Base-by-base conservation (phyloP, 1,284 basidiomycete species). In the Kwoniella shivajii region DNA sequence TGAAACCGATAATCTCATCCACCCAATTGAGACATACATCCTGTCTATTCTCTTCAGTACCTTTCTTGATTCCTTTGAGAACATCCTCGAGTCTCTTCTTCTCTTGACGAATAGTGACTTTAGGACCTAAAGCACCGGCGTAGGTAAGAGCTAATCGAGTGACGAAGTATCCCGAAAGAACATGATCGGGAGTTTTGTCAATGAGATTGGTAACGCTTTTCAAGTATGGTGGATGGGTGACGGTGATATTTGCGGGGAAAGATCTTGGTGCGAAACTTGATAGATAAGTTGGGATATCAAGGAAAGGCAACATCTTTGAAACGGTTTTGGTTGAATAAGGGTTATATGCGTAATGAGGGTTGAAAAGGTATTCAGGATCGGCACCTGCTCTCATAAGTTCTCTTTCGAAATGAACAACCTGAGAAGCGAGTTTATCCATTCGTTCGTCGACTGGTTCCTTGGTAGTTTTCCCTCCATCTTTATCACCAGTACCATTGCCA, bases 321-420 rank as follows among this genome's bases (percentile, higher is more conserved):
- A 95, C 81, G 51, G 88, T 86, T 54, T 83, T 81, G 57, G 91
- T 80, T 0, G 83, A 78, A 43, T 84, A 82, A 2, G 92, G 92
- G 75, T 99, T 97, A 80, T 99, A 98, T 0, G 90, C 89, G 44
- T 82, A 87, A 53, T 91, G 80, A 0, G 94, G 95, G 72, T 98
- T 80, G 59, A 73, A 77, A 42, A 83, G 70, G 56, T 79, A 73
- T 83, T 81, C 90, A 81, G 87, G 81, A 66, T 93, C 91, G 41
- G 92, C 82, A 57, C 87, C 90, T 6, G 89, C 88, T 52, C 85
- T 79, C 0, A 92, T 90, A n/a, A 99, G 79, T 64, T 84, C 81
- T 50, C 82, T 82, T 79, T 99, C 95, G 59, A 98, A 88, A 31
- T 82, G 78, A 61, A 97, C 82, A 26, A 97, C 86, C 33, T 85